Evolutionary conservation across 306 rosid species (phyloP).

Genomic region (Phaseolus lunatus): DNA sequence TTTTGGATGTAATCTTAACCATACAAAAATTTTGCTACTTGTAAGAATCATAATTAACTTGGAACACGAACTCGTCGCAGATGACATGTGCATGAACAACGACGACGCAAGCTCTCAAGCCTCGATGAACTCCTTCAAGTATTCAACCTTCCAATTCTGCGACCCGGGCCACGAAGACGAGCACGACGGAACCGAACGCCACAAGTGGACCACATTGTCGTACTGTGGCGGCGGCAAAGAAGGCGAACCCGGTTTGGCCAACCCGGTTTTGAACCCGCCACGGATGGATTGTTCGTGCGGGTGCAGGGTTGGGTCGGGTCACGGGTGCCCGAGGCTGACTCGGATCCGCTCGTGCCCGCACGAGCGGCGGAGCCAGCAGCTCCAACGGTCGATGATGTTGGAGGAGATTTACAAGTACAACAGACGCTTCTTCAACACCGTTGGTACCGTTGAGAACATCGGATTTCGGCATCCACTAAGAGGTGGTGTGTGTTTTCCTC

Average conservation of each 20-base stretch:
- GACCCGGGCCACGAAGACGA: constrained; percentile 58
- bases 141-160: constrained; percentile 55
- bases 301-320: constrained; percentile 31
- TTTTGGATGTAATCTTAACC: neutral
- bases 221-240: constrained; percentile 42
- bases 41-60: neutral
- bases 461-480: constrained; percentile 60
- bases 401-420: constrained; percentile 66
- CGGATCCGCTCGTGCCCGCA: constrained; percentile 58
- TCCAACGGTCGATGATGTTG: constrained; percentile 60
- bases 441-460: constrained; percentile 71
- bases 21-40: neutral
- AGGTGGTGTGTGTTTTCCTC: constrained; percentile 8
- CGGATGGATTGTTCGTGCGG: constrained; percentile 19
- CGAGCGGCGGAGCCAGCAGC: constrained; percentile 60
- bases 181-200: constrained; percentile 19
- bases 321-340: constrained; percentile 11
- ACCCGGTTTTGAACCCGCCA: neutral
- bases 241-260: constrained; percentile 22
- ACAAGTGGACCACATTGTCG: constrained; percentile 50
- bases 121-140: constrained; percentile 67
- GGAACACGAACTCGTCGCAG: constrained; percentile 40
- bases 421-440: constrained; percentile 67
- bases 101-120: constrained; percentile 67
- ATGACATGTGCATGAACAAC: constrained; percentile 50